A percentile compares a stretch with the other conserved stretches of the same genome.
Evolutionary conservation across 2,329 filamentous ascomycete species (phyloP).

Genomic region (Verticillium dahliae): DNA sequence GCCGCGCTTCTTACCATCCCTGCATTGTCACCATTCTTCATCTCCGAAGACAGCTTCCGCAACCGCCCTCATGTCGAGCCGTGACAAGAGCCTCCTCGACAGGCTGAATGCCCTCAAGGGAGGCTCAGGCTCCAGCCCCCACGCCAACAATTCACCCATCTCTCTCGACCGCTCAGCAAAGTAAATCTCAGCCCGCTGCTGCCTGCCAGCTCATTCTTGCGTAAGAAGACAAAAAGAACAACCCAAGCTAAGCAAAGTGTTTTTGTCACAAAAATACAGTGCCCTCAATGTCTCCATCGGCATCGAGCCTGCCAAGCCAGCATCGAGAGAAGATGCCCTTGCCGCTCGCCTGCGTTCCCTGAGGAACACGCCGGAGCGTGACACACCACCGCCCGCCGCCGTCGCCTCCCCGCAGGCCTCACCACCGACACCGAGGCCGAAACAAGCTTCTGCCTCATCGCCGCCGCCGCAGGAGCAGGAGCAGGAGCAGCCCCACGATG

Average conservation of each 20-base stretch:
- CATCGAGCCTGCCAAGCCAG: constrained; percentile 34
- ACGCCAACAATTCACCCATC: constrained; percentile 14
- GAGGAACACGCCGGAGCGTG: constrained; percentile 29
- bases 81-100: constrained; percentile 42
- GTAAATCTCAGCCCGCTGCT: constrained; percentile 24
- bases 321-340: constrained; percentile 43
- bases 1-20: background rate
- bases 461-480: background rate
- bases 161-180: constrained; percentile 24
- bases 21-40: background rate
- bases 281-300: constrained; percentile 21
- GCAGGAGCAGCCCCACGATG: constrained; percentile 1
- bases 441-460: background rate
- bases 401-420: constrained; percentile 13
- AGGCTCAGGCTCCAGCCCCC: constrained; percentile 11
- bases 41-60: background rate
- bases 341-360: constrained; percentile 45
- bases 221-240: background rate
- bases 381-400: background rate
- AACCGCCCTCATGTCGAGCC: background rate
- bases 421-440: constrained; percentile 2
- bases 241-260: constrained; percentile 4
- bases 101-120: constrained; percentile 47
- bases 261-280: constrained; percentile 3
- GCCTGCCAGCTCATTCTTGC: background rate